These are phyloP conservation scores for Macrocystidia cucumis DNA, from an alignment of 1,284 basidiomycete species.

Conservation along the genomic window DNA sequence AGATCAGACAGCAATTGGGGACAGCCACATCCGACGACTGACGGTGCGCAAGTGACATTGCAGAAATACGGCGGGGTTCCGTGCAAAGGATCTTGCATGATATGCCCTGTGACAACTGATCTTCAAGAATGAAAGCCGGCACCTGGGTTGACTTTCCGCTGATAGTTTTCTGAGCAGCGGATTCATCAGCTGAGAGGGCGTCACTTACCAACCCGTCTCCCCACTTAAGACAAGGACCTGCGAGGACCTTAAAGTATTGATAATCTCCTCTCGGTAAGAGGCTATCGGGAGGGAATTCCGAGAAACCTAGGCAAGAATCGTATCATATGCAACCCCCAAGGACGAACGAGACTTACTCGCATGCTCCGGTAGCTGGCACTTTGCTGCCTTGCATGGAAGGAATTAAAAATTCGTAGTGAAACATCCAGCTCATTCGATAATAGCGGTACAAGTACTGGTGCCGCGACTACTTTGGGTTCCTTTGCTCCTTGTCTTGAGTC, in stretches of 20 bases:
- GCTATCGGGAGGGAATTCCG: constrained; percentile 86
- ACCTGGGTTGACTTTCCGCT: constrained; percentile 98
- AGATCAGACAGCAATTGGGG: constrained; percentile 1
- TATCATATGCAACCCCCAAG: constrained; percentile 1
- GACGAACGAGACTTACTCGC: constrained; percentile 53
- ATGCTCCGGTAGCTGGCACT: constrained; percentile 78
- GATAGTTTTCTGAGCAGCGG: too few species aligned
- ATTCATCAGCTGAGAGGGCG: too few species aligned
- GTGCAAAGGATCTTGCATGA: constrained; percentile 94
- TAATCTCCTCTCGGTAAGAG: constrained; percentile 71
- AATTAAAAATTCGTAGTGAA: too few species aligned
- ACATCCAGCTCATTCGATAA: too few species aligned
- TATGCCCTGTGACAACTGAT: constrained; percentile 76
- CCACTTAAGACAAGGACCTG: constrained; percentile 94
- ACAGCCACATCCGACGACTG: too few species aligned
- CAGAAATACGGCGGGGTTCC: constrained; percentile 94
- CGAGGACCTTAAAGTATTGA: constrained; percentile 65
- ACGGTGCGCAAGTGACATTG: constrained; percentile 94
- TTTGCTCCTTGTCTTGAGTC: too few species aligned
- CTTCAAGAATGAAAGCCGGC: constrained; percentile 91
- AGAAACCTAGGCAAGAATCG: constrained; percentile 36
- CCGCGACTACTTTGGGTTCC: too few species aligned
- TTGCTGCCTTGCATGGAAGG: constrained; percentile 53
- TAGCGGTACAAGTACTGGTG: too few species aligned
- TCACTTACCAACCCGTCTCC: constrained; percentile 86